phyloP scores from a whole-genome alignment of 2,329 filamentous ascomycete species.

The Karstenula rhodostoma region DNA sequence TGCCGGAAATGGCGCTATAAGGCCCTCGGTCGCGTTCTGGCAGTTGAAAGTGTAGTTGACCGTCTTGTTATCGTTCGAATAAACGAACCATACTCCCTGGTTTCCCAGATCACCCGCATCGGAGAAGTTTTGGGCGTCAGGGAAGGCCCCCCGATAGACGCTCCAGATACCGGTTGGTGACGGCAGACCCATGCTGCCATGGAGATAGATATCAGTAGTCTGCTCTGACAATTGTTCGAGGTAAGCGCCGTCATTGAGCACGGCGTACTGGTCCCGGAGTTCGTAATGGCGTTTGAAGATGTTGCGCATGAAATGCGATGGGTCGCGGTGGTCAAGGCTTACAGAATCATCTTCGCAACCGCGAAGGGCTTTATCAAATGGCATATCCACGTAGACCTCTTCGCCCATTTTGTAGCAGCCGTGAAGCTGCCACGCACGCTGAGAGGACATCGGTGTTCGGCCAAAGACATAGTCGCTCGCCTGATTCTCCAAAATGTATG shows the following conservation, averaged over 20 bases:
- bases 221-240: constrained; percentile 65
- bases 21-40: constrained; percentile 55
- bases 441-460: constrained; percentile 68
- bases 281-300: constrained; percentile 70
- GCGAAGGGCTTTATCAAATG: constrained; percentile 60
- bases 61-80: constrained; percentile 59
- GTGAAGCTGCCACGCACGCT: constrained; percentile 70
- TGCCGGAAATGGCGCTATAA: constrained; percentile 64
- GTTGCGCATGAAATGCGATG: constrained; percentile 67
- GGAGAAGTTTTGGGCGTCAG: constrained; percentile 61
- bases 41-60: constrained; percentile 67
- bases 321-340: constrained; percentile 69
- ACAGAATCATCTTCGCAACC: constrained; percentile 67
- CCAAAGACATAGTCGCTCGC: constrained; percentile 72
- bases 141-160: constrained; percentile 60
- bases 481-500: constrained; percentile 70
- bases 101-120: constrained; percentile 49
- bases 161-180: constrained; percentile 62
- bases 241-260: constrained; percentile 67
- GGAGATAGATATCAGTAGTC: constrained; percentile 47
- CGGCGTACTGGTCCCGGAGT: constrained; percentile 64
- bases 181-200: constrained; percentile 29
- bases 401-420: constrained; percentile 68
- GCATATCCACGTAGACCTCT: constrained; percentile 66
- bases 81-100: constrained; percentile 62